Conservation (phyloP, 352 stramenopile species). For the Thalassiosira exigua region DNA sequence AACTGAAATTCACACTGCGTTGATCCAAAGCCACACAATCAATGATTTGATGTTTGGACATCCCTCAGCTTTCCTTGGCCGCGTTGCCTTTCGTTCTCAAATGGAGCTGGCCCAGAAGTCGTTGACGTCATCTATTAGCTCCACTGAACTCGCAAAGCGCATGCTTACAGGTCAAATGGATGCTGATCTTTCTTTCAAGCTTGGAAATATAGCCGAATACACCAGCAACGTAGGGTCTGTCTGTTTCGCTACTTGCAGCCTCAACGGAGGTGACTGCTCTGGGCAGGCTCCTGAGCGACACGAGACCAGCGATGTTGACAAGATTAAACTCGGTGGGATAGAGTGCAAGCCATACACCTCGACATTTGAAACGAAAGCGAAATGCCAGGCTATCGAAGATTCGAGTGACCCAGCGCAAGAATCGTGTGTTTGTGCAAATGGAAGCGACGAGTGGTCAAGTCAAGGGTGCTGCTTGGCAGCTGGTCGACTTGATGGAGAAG, state of each 20-base stretch:
- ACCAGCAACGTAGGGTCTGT: constrained; percentile 56
- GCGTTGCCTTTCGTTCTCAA: constrained; percentile 38
- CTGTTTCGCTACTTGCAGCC: constrained; percentile 53
- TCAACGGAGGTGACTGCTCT: constrained; percentile 35
- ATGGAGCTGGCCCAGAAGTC: constrained; percentile 38
- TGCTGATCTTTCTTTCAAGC: constrained; percentile 44
- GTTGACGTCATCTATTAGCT: constrained; percentile 23
- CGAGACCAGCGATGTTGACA: constrained; percentile 51
- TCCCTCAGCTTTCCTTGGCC: constrained; percentile 58
- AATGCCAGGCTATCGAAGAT: constrained; percentile 54
- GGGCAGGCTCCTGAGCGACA: constrained; percentile 47
- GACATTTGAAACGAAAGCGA: constrained; percentile 52
- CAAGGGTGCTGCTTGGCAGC: constrained; percentile 57
- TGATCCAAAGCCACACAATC: constrained; percentile 60
- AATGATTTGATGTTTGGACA: constrained; percentile 67
- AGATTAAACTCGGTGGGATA: constrained; percentile 62
- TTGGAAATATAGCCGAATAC: constrained; percentile 57
- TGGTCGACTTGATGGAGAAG: constrained; percentile 33
- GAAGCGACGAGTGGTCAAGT: constrained; percentile 53
- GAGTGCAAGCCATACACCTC: constrained; percentile 62
- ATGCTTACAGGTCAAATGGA: constrained; percentile 66
- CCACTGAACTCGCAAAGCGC: constrained; percentile 38
- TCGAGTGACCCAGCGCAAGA: constrained; percentile 36
- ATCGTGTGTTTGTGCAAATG: constrained; percentile 53
- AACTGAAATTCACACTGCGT: constrained; percentile 52